A percentile compares a stretch with the other conserved stretches of the same genome.
These are phyloP conservation scores for Trypanosoma lewisi DNA, from an alignment of 208 protist genomes.

Conservation along the genomic window DNA sequence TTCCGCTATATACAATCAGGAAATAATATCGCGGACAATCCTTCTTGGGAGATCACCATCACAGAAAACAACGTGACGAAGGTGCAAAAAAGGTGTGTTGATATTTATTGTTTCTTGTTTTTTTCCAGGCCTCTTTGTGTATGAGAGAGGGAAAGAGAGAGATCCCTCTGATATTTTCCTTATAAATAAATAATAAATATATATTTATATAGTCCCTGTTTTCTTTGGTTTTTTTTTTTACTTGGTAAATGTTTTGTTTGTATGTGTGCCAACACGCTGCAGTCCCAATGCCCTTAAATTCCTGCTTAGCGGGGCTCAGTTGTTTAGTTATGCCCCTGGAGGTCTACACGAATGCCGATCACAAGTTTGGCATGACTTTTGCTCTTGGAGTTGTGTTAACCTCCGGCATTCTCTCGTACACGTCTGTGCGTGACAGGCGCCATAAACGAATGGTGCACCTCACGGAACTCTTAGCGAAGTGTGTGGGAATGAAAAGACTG, in stretches of 20 bases:
- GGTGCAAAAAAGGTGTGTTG: too few species aligned
- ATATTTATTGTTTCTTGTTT: too few species aligned
- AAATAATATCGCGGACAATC: too few species aligned
- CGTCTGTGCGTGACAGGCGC: background rate
- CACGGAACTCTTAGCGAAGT: background rate
- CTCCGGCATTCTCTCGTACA: background rate
- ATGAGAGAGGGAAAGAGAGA: background rate
- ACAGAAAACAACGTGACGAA: too few species aligned
- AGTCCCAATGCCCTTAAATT: constrained; percentile 8
- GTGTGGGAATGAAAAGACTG: background rate
- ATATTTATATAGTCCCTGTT: too few species aligned
- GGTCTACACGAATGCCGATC: background rate
- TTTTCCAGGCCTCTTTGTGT: too few species aligned
- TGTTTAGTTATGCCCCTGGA: background rate
- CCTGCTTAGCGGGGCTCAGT: background rate
- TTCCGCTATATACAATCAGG: too few species aligned
- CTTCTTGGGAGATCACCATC: too few species aligned
- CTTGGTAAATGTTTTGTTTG: background rate
- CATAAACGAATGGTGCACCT: background rate
- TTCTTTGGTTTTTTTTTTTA: background rate
- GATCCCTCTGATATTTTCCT: background rate
- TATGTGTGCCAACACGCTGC: background rate
- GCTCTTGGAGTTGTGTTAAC: constrained; percentile 1
- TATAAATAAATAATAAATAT: too few species aligned
- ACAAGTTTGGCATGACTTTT: background rate